Evolutionary conservation across 1,139 yeast genomes (phyloP).

Genomic region (Spathaspora sp.): DNA sequence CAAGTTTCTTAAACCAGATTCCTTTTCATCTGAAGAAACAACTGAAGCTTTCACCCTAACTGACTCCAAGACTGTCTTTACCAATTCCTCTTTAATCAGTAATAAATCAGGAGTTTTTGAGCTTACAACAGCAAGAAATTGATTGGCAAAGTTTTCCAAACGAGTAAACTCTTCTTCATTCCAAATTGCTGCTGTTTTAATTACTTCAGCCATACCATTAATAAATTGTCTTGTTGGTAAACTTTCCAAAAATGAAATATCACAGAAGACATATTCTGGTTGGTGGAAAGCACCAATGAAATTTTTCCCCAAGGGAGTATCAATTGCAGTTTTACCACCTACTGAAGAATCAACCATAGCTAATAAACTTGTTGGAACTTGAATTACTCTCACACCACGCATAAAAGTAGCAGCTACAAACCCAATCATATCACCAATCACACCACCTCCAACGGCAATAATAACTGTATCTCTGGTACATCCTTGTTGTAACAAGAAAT

Average conservation of each 20-base stretch:
- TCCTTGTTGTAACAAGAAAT: slow-evolving; percentile 77
- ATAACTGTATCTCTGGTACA: slow-evolving; percentile 97
- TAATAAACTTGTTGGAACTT: slow-evolving; percentile 88
- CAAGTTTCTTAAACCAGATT: slow-evolving; percentile 88
- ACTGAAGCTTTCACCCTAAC: slow-evolving; percentile 91
- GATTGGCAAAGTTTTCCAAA: slow-evolving; percentile 71
- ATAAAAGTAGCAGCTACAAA: slow-evolving; percentile 97
- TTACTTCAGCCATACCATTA: slow-evolving; percentile 98
- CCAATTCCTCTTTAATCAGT: slow-evolving; percentile 69
- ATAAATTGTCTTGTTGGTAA: slow-evolving; percentile 92
- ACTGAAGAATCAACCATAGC: slow-evolving; percentile 99
- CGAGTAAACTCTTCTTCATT: slow-evolving; percentile 83
- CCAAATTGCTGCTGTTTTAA: slow-evolving; percentile 98
- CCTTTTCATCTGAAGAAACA: slow-evolving; percentile 92
- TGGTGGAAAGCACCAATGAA: slow-evolving; percentile 98
- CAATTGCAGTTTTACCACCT: slow-evolving; percentile 98
- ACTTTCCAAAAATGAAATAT: slow-evolving; percentile 82
- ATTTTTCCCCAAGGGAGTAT: slow-evolving; percentile 96
- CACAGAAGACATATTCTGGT: slow-evolving; percentile 86
- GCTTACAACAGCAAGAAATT: slow-evolving; percentile 62
- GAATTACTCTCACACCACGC: slow-evolving; percentile 96
- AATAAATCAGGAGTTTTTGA: slow-evolving; percentile 52
- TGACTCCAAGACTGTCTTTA: slow-evolving; percentile 80
- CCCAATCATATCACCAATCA: slow-evolving; percentile 99
- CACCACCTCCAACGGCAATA: slow-evolving; percentile 97